Conservation (phyloP, 2,329 filamentous ascomycete genomes). For the Lasiodiplodia sp. region DNA sequence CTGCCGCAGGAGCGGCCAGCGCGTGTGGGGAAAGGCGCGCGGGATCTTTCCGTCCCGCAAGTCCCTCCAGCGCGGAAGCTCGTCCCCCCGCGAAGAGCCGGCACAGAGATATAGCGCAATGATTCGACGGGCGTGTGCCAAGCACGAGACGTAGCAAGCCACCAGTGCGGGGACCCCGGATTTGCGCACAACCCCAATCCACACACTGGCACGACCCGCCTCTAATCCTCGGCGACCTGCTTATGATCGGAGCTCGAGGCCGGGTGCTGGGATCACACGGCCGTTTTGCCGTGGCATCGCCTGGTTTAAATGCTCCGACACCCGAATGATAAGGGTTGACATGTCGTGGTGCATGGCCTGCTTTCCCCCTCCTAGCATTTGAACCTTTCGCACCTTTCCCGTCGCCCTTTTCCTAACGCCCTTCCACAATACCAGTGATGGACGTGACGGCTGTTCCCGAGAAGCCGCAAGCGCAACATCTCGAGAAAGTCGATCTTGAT, state of each 20-base stretch:
- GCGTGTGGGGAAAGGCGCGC: not conserved
- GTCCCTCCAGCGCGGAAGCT: not conserved
- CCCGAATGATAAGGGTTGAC: not conserved
- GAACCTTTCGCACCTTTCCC: not conserved
- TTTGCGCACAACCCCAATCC: not conserved
- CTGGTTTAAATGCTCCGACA: slow-evolving; percentile 4
- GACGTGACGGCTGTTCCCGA: slow-evolving; percentile 1
- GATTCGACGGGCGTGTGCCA: slow-evolving; percentile 3
- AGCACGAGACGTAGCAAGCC: slow-evolving; percentile 5
- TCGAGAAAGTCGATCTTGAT: slow-evolving; percentile 6
- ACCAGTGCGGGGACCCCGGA: slow-evolving; percentile 23
- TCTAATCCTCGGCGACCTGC: not conserved
- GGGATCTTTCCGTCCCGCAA: slow-evolving; percentile 16
- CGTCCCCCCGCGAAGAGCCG: not conserved
- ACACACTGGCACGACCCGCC: not conserved
- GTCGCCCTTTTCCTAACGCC: too few species aligned
- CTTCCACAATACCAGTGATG: not conserved
- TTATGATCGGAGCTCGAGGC: not conserved
- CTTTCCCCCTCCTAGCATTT: not conserved
- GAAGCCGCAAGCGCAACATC: slow-evolving; percentile 11
- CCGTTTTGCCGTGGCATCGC: not conserved
- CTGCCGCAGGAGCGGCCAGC: not conserved
- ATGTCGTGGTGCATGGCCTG: not conserved
- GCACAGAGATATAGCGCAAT: not conserved
- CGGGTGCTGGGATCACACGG: not conserved